A percentile compares a stretch with the other conserved stretches of the same genome.
These are phyloP conservation scores for Ilyonectria sp. DNA, from an alignment of 2,329 filamentous ascomycete genomes.

Conservation along the genomic window DNA sequence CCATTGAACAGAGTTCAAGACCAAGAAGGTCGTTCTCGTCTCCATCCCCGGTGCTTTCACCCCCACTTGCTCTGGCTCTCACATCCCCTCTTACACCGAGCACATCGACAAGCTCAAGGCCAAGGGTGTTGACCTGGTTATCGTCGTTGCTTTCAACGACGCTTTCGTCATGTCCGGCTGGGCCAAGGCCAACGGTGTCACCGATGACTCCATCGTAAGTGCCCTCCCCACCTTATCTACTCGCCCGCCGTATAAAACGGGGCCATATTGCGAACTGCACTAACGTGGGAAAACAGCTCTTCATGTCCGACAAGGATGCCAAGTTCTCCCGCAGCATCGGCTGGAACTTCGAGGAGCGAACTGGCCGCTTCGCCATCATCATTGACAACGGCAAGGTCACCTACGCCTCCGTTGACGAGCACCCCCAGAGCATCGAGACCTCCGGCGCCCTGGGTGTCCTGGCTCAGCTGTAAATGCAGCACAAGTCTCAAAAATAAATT, in stretches of 20 bases:
- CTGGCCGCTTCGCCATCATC: constrained; percentile 84
- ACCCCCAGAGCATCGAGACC: constrained; percentile 59
- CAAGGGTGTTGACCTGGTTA: constrained; percentile 87
- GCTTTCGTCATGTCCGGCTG: constrained; percentile 89
- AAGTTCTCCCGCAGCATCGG: constrained; percentile 85
- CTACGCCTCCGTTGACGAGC: constrained; percentile 83
- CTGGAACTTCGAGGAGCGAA: constrained; percentile 83
- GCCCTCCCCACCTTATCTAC: background rate
- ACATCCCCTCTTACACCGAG: constrained; percentile 85
- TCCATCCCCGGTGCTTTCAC: constrained; percentile 83
- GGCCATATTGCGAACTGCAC: constrained; percentile 1
- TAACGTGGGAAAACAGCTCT: constrained; percentile 66
- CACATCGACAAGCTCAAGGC: constrained; percentile 79
- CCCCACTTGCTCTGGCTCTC: constrained; percentile 85
- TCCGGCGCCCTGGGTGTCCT: constrained; percentile 70
- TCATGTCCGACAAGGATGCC: constrained; percentile 79
- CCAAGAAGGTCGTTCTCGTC: constrained; percentile 71
- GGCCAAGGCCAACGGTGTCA: constrained; percentile 89
- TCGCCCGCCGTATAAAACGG: background rate
- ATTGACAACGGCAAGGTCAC: constrained; percentile 87
- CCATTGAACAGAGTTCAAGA: constrained; percentile 64
- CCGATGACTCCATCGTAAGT: constrained; percentile 74
- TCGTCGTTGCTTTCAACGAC: constrained; percentile 89
- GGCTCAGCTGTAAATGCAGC: constrained; percentile 62
- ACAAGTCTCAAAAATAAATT: constrained; percentile 14